phyloP scores from a whole-genome alignment of 1,139 yeast genomes.

The Geotrichum citri-aurantii region DNA sequence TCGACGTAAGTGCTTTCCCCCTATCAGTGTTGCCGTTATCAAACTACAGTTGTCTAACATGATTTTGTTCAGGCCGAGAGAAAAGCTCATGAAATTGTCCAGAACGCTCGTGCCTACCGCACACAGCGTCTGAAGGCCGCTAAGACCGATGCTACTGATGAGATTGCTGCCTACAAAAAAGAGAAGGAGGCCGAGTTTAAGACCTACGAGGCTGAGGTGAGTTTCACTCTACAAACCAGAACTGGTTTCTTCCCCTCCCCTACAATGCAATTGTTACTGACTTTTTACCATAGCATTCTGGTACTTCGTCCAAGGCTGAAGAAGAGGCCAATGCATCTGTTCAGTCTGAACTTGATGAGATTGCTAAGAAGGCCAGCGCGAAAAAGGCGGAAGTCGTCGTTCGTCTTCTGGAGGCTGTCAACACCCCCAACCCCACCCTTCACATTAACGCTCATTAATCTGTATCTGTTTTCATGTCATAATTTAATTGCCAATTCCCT shows the following conservation, averaged over 20 bases:
- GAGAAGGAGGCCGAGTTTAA: constrained; percentile 80
- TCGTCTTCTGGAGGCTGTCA: constrained; percentile 73
- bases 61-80: constrained; percentile 63
- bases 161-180: constrained; percentile 79
- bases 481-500: constrained; percentile 1
- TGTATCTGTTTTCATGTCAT: neutral
- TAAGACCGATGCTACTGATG: constrained; percentile 84
- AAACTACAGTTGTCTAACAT: neutral
- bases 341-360: constrained; percentile 43
- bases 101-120: constrained; percentile 84
- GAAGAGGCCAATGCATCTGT: constrained; percentile 58
- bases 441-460: constrained; percentile 61
- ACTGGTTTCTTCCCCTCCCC: neutral
- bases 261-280: neutral
- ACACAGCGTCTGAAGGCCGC: constrained; percentile 89
- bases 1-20: constrained; percentile 31
- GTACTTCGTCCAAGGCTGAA: constrained; percentile 61
- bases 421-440: constrained; percentile 70
- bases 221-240: constrained; percentile 13
- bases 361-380: constrained; percentile 50
- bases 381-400: constrained; percentile 67
- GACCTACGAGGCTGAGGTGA: constrained; percentile 54
- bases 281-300: constrained; percentile 44
- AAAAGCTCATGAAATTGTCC: constrained; percentile 92
- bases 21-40: neutral